Evolutionary conservation across 1,139 yeast species (phyloP), one percentile per base, ranked within the genome.

Genomic region (Blastobotrys arbuscula): DNA sequence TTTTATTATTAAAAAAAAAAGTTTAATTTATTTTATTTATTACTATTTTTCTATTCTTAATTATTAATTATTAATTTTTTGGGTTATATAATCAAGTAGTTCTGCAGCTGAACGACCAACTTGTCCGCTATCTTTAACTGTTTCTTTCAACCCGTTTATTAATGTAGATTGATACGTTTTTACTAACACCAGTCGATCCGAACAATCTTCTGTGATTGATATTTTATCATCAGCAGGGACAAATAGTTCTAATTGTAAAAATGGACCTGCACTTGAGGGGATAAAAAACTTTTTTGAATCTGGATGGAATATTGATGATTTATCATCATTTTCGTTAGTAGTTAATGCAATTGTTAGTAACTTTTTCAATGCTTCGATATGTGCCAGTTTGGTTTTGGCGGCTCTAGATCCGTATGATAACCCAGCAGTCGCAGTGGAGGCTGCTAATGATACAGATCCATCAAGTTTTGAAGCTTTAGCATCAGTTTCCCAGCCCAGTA

Each of bases 81-180:
- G 38, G 21, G 23, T 26, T 26, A 48, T 31, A 35, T 35, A 43
- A 16, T 42, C 31, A 3, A 34, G 42, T 23, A 48, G 16, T 16
- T 36, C 24, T 28, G 26, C 26, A 28, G 50, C 83, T 44, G 73
- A 74, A 53, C 82, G 76, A 2, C 89, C 92, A 12, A 76, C 70
- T 52, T 83, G 89, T 2, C 94, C 94, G 9, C 89, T 90, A 58
- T 86, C 95, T 57, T 79, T 81, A 9, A 78, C 64, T 39, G 80
- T 63, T 37, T 71, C 69, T 1, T 66, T 71, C 26, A 84, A 69
- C 41, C 87, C 86, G 45, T 71, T 71, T 21, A 60, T 47, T 55
- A 85, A 69, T 9, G 78, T 78, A 1, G 64, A 65, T 46, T 69
- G 59, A 59, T 80, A 82, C n/a, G 76, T 73, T 48, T 78, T 82